Conservation (phyloP, 805 yeast species). For the Candida michaelii region DNA sequence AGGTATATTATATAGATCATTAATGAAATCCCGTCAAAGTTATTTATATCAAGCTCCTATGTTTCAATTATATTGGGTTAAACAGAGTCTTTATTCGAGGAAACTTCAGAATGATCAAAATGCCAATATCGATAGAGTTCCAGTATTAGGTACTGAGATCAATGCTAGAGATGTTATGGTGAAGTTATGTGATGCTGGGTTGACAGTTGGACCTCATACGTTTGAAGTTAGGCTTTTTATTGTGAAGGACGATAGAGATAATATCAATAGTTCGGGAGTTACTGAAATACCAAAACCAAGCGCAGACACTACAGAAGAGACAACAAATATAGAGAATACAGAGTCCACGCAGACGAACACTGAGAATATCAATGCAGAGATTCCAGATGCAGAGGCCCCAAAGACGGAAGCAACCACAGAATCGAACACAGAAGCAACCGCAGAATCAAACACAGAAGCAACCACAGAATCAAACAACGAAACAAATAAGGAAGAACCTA, state of each 20-base stretch:
- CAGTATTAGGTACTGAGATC: slow-evolving; percentile 38
- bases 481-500: too few relatives aligned
- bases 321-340: not conserved
- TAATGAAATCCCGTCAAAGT: slow-evolving; percentile 66
- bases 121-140: slow-evolving; percentile 27
- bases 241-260: slow-evolving; percentile 72
- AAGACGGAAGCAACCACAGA: not conserved
- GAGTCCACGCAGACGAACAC: too few relatives aligned
- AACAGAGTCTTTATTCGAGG: slow-evolving; percentile 58
- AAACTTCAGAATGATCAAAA: slow-evolving; percentile 16
- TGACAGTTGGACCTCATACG: slow-evolving; percentile 79
- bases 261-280: too few relatives aligned
- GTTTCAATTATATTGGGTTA: slow-evolving; percentile 80
- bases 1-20: slow-evolving; percentile 67
- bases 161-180: slow-evolving; percentile 85
- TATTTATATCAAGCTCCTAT: slow-evolving; percentile 61
- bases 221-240: slow-evolving; percentile 78
- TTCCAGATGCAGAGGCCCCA: not conserved
- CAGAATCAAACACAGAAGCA: not conserved
- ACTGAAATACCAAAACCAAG: too few relatives aligned
- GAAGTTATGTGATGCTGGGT: slow-evolving; percentile 72
- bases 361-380: too few relatives aligned
- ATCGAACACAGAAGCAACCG: not conserved
- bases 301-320: too few relatives aligned
- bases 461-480: not conserved